phyloP scores from a whole-genome alignment of 768 basidiomycete species.

The Aureoboletus auriporus region DNA sequence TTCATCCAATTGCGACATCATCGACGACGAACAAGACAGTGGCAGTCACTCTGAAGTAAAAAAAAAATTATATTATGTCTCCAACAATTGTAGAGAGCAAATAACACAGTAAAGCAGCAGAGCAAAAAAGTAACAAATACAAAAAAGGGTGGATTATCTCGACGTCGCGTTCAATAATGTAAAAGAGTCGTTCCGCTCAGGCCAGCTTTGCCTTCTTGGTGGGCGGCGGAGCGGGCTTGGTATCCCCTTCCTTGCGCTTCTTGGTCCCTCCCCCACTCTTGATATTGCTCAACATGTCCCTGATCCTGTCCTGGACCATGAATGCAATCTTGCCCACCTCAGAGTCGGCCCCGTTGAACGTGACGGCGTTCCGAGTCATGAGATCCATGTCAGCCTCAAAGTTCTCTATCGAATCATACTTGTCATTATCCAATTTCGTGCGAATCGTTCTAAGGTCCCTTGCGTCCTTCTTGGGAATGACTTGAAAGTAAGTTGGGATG shows the following conservation, averaged over 20 bases:
- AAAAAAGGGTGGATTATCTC: constrained; percentile 27
- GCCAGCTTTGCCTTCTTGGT: constrained; percentile 64
- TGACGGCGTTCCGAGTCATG: constrained; percentile 85
- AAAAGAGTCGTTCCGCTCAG: constrained; percentile 34
- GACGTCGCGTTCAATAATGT: constrained; percentile 15
- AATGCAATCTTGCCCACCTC: constrained; percentile 68
- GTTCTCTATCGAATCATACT: constrained; percentile 72
- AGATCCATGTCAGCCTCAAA: constrained; percentile 84
- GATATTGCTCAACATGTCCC: constrained; percentile 47
- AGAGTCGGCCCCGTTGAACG: constrained; percentile 81
- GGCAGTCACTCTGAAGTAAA: not conserved
- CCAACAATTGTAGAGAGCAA: constrained; percentile 10
- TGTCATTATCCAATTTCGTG: constrained; percentile 75
- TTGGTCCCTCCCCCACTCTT: constrained; percentile 44
- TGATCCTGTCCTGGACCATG: constrained; percentile 47
- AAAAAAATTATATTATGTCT: not conserved
- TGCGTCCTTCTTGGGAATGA: constrained; percentile 81
- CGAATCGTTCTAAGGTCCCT: constrained; percentile 84
- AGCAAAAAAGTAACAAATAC: constrained; percentile 16
- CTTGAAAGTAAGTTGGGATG: constrained; percentile 85
- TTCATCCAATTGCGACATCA: constrained; percentile 22
- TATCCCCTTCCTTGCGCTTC: constrained; percentile 73
- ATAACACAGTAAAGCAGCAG: constrained; percentile 29
- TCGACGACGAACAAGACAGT: not conserved
- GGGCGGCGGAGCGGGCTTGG: constrained; percentile 54